Conservation (phyloP, 306 rosid genomes). For the Quercus rubra region DNA sequence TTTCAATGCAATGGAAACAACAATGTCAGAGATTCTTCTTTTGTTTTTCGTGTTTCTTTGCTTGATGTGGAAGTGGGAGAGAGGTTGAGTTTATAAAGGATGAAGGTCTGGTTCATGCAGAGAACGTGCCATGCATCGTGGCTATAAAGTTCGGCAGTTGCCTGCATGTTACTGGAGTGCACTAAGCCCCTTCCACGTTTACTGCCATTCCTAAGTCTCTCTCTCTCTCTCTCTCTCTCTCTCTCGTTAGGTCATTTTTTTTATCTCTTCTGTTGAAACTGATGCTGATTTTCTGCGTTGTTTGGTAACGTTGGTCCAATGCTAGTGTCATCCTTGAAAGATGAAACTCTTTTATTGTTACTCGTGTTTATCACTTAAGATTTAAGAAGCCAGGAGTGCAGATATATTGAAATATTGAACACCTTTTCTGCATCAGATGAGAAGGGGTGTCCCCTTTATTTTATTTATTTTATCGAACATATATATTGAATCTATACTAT, state of each 20-base stretch:
- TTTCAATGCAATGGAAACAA: background rate
- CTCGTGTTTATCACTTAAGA: too few relatives aligned
- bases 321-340: background rate
- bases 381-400: too few relatives aligned
- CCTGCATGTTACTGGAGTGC: background rate
- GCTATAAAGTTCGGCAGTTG: conserved; percentile 18
- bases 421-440: too few relatives aligned
- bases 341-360: too few relatives aligned
- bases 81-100: background rate
- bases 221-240: too few relatives aligned
- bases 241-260: background rate
- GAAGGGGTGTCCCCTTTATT: too few relatives aligned
- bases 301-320: background rate
- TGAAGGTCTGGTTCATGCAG: conserved; percentile 48
- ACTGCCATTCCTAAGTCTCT: background rate
- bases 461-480: too few relatives aligned
- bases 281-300: background rate
- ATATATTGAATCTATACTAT: too few relatives aligned
- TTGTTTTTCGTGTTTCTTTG: background rate
- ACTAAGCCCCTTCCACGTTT: conserved; percentile 1
- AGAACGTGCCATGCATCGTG: conserved; percentile 60
- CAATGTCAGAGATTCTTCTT: background rate
- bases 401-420: too few relatives aligned
- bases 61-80: background rate
- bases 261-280: background rate